phyloP scores from a whole-genome alignment of 2,329 filamentous ascomycete species.

The Ascosphaera aggregata region DNA sequence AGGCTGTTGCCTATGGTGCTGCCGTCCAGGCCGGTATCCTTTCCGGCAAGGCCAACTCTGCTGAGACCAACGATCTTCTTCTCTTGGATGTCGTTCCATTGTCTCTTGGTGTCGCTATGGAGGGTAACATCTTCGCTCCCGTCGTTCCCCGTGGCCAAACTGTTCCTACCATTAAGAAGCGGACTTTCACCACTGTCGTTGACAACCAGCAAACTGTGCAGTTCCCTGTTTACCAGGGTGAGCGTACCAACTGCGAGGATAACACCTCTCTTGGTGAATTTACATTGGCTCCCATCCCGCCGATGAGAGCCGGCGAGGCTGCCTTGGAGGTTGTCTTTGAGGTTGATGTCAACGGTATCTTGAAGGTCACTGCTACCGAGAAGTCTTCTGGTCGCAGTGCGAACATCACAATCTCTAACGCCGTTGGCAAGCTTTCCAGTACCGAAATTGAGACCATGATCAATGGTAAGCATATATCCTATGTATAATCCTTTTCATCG shows the following conservation, averaged over 20 bases:
- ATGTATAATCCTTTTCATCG: no score
- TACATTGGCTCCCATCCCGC: constrained; percentile 68
- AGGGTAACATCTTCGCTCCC: constrained; percentile 95
- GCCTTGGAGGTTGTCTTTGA: constrained; percentile 97
- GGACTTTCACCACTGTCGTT: constrained; percentile 57
- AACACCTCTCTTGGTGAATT: constrained; percentile 98
- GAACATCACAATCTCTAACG: constrained; percentile 63
- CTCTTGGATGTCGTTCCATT: constrained; percentile 75
- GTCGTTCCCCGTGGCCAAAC: constrained; percentile 64
- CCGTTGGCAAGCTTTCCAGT: constrained; percentile 66
- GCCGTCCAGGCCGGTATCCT: constrained; percentile 82
- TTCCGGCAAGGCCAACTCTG: constrained; percentile 87
- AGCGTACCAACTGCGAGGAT: constrained; percentile 94
- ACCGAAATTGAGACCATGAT: constrained; percentile 86
- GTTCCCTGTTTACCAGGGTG: constrained; percentile 89
- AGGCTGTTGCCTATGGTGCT: constrained; percentile 69
- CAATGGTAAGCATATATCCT: no score
- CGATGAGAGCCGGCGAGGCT: constrained; percentile 81
- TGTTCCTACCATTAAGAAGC: constrained; percentile 62
- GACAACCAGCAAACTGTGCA: constrained; percentile 56
- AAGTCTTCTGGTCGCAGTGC: constrained; percentile 89
- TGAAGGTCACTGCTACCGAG: constrained; percentile 64
- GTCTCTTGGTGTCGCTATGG: constrained; percentile 97
- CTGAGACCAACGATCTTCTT: constrained; percentile 85
- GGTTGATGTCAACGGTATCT: constrained; percentile 96